Evolutionary conservation across 1,284 basidiomycete species (phyloP), one percentile per base, ranked within the genome.

Genomic region (Tremellales sp.): DNA sequence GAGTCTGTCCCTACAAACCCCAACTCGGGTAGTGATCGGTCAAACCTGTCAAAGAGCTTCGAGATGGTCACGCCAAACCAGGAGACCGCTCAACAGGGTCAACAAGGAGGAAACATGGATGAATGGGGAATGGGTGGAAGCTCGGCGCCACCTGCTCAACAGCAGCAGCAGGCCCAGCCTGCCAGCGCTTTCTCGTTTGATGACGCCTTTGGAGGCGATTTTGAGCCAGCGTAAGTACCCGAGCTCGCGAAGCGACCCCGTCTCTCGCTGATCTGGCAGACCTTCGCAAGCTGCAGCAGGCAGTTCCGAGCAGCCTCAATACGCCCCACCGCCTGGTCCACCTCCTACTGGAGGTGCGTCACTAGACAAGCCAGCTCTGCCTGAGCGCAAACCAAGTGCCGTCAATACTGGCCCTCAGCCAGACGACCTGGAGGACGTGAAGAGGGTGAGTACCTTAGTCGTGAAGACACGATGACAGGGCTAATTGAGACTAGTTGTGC

Each of bases 121-220:
- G 62, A 59, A 39, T 65, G 62, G 62, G 62, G 58, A 5, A 7
- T 56, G 2, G 37, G 21, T 23, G 27, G 45, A 33, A 10, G 21
- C n/a, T n/a, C 31, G 2, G 46, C 60, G 17, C 39, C 51, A 49
- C 1, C 33, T 36, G 33, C 15, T 36, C 33, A 36, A 15, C 33
- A 36, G 13, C 48, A 51, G 51, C 48, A 19, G 58, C 64, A 62
- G 31, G 52, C 52, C 11, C 42, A 53, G 3, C 31, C 52, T 39
- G 39, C 44, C 5, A 40, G 26, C 19, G 29, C 24, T 45, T 65
- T 79, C 45, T 77, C 78, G 0, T 82, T 82, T 59, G 81, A 81
- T 48, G 79, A 81, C 46, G 75, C 76, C 0, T 83, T 82, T 58
- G 74, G 78, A 40, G 63, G 57, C 2, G 67, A 67, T 24, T 70